Evolutionary conservation across 2,329 filamentous ascomycete species (phyloP).

Genomic region (Colletotrichum sp.): DNA sequence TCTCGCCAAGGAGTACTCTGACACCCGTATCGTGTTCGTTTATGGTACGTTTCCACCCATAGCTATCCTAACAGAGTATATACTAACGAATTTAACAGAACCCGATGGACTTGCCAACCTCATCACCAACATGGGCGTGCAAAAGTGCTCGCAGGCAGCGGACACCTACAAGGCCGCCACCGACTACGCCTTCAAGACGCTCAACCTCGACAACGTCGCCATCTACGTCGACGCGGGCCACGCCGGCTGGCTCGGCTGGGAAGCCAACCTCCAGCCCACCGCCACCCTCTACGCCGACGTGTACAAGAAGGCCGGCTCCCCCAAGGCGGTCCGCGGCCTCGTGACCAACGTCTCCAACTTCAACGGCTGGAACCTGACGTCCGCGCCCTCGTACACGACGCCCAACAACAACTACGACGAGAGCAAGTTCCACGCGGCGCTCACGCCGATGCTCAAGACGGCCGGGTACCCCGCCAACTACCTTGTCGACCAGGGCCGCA

Average conservation of each 20-base stretch:
- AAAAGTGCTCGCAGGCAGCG: constrained; percentile 32
- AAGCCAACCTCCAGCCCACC: constrained; percentile 30
- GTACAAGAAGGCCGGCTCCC: constrained; percentile 36
- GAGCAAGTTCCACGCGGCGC: constrained; percentile 20
- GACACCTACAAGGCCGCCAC: constrained; percentile 33
- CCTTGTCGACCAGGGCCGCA: constrained; percentile 23
- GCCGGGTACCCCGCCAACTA: constrained; percentile 22
- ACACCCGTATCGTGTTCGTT: constrained; percentile 13
- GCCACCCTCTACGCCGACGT: constrained; percentile 31
- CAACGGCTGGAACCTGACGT: constrained; percentile 28
- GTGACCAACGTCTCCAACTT: constrained; percentile 41
- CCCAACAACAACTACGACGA: constrained; percentile 20
- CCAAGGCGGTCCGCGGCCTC: constrained; percentile 37
- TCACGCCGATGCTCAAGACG: constrained; percentile 17
- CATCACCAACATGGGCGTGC: constrained; percentile 36
- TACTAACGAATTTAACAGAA: neutral
- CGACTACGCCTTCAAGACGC: constrained; percentile 36
- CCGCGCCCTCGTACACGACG: constrained; percentile 29
- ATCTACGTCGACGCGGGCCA: constrained; percentile 43
- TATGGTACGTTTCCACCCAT: constrained; percentile 21
- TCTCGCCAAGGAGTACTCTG: constrained; percentile 17
- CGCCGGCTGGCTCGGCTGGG: constrained; percentile 43
- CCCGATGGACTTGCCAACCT: constrained; percentile 41
- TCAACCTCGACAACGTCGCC: constrained; percentile 39
- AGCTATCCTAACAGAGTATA: fast-evolving